A percentile compares a stretch with the other conserved stretches of the same genome.
phyloP scores from a whole-genome alignment of 345 rosid genomes.

The Euclidium syriacum region DNA sequence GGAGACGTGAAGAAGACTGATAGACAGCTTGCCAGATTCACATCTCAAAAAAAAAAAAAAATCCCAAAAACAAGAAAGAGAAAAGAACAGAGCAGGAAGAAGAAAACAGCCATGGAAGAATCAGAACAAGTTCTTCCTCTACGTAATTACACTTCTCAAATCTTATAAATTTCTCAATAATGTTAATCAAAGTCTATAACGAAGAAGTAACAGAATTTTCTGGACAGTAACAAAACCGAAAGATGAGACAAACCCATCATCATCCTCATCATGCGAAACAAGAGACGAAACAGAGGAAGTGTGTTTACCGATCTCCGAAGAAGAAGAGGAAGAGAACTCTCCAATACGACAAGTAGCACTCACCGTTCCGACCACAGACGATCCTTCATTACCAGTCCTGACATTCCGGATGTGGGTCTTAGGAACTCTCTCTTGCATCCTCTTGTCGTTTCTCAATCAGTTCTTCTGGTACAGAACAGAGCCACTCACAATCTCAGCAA shows the following conservation, averaged over 20 bases:
- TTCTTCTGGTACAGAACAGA: constrained; percentile 97
- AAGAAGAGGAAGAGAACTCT: constrained; percentile 54
- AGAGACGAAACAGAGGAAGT: constrained; percentile 26
- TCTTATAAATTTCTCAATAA: neutral
- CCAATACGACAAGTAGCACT: constrained; percentile 87
- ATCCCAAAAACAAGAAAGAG: neutral
- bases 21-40: constrained; percentile 4
- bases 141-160: constrained; percentile 1
- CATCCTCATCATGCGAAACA: constrained; percentile 25
- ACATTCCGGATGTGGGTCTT: constrained; percentile 96
- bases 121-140: constrained; percentile 33
- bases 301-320: constrained; percentile 7
- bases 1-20: constrained; percentile 27
- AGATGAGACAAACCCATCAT: constrained; percentile 15
- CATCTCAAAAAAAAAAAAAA: neutral
- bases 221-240: constrained; percentile 12
- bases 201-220: neutral
- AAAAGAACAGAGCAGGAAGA: neutral
- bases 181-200: neutral
- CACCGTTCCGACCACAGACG: constrained; percentile 83
- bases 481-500: constrained; percentile 85
- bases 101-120: constrained; percentile 28
- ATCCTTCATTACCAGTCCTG: constrained; percentile 74
- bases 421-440: constrained; percentile 65
- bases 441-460: constrained; percentile 85